Conservation (phyloP, 2,329 filamentous ascomycete species). For the Microthyrium microscopicum region DNA sequence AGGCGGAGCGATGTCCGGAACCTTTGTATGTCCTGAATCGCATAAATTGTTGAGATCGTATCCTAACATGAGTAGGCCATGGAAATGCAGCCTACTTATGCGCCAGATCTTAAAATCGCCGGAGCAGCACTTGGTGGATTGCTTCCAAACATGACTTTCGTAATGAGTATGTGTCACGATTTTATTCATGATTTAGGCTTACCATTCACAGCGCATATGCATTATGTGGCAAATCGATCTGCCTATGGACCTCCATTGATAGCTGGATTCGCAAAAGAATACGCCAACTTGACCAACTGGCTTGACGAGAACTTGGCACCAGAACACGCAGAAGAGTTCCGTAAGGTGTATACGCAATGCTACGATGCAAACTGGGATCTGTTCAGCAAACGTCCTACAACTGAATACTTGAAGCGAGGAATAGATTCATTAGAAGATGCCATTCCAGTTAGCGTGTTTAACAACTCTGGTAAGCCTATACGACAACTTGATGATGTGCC, state of each 20-base stretch:
- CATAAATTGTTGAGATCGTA: not conserved
- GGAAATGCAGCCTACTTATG: slow-evolving; percentile 35
- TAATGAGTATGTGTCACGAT: slow-evolving; percentile 20
- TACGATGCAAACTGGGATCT: not conserved
- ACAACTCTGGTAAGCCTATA: not conserved
- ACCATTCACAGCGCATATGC: not conserved
- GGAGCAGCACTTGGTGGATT: slow-evolving; percentile 35
- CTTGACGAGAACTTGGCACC: slow-evolving; percentile 3
- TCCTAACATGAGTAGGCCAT: not conserved
- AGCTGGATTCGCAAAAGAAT: slow-evolving; percentile 6
- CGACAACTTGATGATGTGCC: not conserved
- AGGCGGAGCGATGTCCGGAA: slow-evolving; percentile 35
- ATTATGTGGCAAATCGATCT: not conserved
- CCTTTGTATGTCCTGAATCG: slow-evolving; percentile 21
- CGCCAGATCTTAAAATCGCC: slow-evolving; percentile 33
- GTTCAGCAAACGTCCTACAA: not conserved
- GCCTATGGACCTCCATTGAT: not conserved
- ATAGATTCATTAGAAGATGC: not conserved
- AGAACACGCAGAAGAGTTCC: slow-evolving; percentile 5
- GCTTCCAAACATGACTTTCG: slow-evolving; percentile 24
- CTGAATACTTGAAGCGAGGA: slow-evolving; percentile 6
- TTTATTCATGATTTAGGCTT: not conserved
- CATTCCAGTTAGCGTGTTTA: not conserved
- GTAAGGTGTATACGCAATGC: slow-evolving; percentile 3
- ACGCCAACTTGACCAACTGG: slow-evolving; percentile 5